Base-by-base conservation (phyloP, 306 rosid genomes). In the Cicer judaicum region DNA sequence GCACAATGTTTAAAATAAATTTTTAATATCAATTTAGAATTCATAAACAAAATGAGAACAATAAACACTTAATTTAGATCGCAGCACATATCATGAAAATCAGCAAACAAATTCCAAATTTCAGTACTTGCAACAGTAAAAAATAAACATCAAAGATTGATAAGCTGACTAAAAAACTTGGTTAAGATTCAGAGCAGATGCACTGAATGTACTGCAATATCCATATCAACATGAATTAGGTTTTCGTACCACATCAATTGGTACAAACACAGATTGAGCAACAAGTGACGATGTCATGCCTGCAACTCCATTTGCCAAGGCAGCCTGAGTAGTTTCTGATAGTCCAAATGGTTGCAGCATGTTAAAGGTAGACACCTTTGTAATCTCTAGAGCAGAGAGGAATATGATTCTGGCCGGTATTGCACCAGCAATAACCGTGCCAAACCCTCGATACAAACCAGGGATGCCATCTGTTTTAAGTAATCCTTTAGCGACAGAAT, bases 221-320 rank as follows among this genome's bases (percentile, higher is more conserved):
- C 8, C 70, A 65, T 71, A 39, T 43, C 12, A 5, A 65, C 83
- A 50, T 38, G 60, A 84, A 78, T 19, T 74, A 64, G 65, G 74
- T 77, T 65, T 70, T 15, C 88, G 64, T 86, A 94, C 99, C 96
- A 94, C 97, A 78, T 94, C 99, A 78, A 94, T 89, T 49, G 99
- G 99, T 72, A 94, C 99, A 82, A 92, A 94, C 44, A 94, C 94
- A 70, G 93, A 83, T 84, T 94, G 99, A 81, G 97, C 85, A 34
- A 85, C 63, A 82, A 94, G 82, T 2, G 99, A 89, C 13, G 97
- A 92, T 36, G 88, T 84, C 99, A 94, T 92, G 82, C 99, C 99
- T 56, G 93, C 99, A 68, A 90, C 13, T 76, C 99, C 99, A 83
- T 94, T 94, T 57, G 97, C 96, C 55, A 94, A 10, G 47, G 99